Conservation (phyloP, 805 yeast species). For the Wickerhamomyces alni region DNA sequence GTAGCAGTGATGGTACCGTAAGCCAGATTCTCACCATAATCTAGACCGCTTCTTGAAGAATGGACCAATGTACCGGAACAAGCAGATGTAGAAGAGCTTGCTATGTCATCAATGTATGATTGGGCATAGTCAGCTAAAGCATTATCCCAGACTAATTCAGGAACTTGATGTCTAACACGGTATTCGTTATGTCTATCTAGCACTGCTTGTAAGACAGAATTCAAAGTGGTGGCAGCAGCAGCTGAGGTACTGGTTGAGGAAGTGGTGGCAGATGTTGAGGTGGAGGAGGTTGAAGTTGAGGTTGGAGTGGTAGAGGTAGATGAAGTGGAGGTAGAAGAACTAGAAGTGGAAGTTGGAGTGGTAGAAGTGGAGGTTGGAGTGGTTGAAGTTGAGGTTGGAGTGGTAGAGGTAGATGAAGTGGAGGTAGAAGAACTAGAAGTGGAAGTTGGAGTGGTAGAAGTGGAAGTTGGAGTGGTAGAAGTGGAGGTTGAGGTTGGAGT, state of each 20-base stretch:
- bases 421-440: not conserved
- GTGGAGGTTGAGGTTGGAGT: not conserved
- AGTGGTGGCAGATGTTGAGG: not conserved
- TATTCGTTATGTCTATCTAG: conserved; percentile 44
- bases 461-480: not conserved
- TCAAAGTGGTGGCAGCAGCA: not conserved
- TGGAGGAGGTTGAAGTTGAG: not conserved
- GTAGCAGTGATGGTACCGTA: conserved; percentile 43
- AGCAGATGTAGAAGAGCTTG: conserved; percentile 32
- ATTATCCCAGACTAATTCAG: conserved; percentile 43
- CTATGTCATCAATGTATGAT: conserved; percentile 34
- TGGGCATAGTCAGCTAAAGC: conserved; percentile 42
- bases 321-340: not conserved
- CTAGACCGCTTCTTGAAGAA: conserved; percentile 31
- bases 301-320: not conserved
- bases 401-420: not conserved
- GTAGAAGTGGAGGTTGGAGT: not conserved
- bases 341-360: not conserved
- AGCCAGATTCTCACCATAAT: conserved; percentile 77
- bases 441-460: not conserved
- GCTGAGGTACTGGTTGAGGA: not conserved
- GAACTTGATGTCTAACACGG: conserved; percentile 42
- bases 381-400: not conserved
- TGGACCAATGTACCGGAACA: conserved; percentile 58
- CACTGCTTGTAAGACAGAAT: conserved; percentile 31